A percentile compares a stretch with the other conserved stretches of the same genome.
Evolutionary conservation across 306 rosid species (phyloP).

Genomic region (Purshia tridentata): DNA sequence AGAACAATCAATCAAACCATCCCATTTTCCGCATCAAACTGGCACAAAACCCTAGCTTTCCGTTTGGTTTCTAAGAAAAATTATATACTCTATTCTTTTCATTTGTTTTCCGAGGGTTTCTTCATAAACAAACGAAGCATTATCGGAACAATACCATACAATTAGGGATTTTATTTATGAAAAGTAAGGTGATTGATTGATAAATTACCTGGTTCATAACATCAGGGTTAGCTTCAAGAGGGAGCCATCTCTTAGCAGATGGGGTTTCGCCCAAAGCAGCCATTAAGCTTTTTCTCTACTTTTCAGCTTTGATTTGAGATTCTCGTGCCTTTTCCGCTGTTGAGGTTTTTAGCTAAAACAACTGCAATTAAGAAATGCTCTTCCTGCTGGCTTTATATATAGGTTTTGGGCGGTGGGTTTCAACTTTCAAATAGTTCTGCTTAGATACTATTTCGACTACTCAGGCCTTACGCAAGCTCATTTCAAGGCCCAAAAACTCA

Average conservation of each 20-base stretch:
- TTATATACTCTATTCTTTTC: not conserved
- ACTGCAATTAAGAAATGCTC: not conserved
- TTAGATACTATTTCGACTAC: not conserved
- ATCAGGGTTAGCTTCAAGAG: conserved; percentile 99
- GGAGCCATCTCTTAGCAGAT: conserved; percentile 88
- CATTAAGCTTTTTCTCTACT: conserved; percentile 30
- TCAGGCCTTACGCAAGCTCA: not conserved
- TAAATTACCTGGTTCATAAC: conserved; percentile 79
- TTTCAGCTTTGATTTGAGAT: not conserved
- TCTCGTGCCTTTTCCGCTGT: not conserved
- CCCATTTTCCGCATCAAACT: not conserved
- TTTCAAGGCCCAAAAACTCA: not conserved
- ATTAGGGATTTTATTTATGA: not conserved
- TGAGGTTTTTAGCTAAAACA: conserved; percentile 5
- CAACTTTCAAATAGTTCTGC: not conserved
- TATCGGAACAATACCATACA: not conserved
- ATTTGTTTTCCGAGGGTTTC: not conserved
- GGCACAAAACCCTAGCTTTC: conserved; percentile 1
- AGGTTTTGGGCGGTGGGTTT: conserved; percentile 28
- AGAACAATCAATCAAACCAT: not conserved
- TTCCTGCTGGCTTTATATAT: conserved; percentile 18
- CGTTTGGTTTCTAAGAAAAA: not conserved
- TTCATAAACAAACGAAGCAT: conserved; percentile 11
- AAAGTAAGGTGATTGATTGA: not conserved
- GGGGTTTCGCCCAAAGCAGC: conserved; percentile 50